phyloP scores from a whole-genome alignment of 768 basidiomycete species.

The Lentinula guzmanii region DNA sequence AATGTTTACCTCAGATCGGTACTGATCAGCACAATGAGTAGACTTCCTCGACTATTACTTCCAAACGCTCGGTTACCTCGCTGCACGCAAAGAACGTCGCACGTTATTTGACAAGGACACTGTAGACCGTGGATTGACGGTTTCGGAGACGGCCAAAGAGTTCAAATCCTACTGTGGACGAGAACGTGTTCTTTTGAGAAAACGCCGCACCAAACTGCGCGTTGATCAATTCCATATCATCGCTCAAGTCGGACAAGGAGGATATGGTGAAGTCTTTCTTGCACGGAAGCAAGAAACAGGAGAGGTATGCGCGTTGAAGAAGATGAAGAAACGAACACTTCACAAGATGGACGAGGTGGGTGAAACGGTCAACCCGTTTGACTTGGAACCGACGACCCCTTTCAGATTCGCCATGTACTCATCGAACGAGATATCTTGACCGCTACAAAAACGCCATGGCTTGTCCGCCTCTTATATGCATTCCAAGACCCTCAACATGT shows the following conservation, averaged over 20 bases:
- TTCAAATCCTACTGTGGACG: conserved; percentile 91
- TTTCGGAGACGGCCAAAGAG: conserved; percentile 63
- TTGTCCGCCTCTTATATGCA: conserved; percentile 90
- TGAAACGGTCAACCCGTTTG: not conserved
- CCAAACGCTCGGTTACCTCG: conserved; percentile 86
- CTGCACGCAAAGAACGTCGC: conserved; percentile 79
- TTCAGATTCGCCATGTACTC: conserved; percentile 90
- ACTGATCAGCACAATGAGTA: conserved; percentile 21
- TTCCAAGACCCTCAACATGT: conserved; percentile 92
- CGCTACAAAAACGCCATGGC: conserved; percentile 96
- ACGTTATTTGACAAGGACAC: conserved; percentile 82
- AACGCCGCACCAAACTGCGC: conserved; percentile 85
- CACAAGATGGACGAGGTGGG: conserved; percentile 97
- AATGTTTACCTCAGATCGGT: not conserved
- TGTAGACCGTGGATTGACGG: conserved; percentile 50
- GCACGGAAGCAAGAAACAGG: conserved; percentile 94
- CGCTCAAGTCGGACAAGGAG: conserved; percentile 97
- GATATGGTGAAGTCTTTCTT: conserved; percentile 96
- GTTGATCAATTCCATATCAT: conserved; percentile 98
- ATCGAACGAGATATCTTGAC: conserved; percentile 98
- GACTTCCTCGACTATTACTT: conserved; percentile 99
- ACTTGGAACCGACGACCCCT: not conserved
- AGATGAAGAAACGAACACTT: conserved; percentile 91
- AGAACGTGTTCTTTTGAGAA: conserved; percentile 88
- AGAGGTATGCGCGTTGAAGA: conserved; percentile 95